Evolutionary conservation across 1,284 basidiomycete genomes (phyloP).

Genomic region (Naganishia sp.): DNA sequence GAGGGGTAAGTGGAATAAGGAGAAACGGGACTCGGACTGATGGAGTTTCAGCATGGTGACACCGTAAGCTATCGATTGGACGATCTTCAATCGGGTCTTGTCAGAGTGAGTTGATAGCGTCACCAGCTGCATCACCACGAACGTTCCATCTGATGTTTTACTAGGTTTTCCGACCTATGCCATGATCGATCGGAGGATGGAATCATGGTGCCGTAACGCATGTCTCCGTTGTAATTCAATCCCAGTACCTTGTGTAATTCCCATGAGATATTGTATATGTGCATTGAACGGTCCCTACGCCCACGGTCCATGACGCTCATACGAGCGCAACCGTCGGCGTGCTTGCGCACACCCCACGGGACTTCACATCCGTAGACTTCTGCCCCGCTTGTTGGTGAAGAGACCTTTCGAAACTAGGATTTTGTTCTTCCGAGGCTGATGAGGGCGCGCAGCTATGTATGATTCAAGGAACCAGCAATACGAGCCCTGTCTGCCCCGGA

Average conservation of each 20-base stretch:
- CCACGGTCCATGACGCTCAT: conserved; percentile 11
- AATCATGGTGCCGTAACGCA: not conserved
- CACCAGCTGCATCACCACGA: not conserved
- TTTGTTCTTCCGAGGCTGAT: conserved; percentile 23
- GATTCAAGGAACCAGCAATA: conserved; percentile 21
- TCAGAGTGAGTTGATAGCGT: conserved; percentile 62
- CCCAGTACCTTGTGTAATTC: conserved; percentile 3
- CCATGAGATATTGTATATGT: conserved; percentile 15
- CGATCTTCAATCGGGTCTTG: conserved; percentile 78
- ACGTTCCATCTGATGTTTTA: conserved; percentile 4
- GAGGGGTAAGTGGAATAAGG: conserved; percentile 41
- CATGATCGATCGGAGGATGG: not conserved
- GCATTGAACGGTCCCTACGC: conserved; percentile 26
- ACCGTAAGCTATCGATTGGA: conserved; percentile 79
- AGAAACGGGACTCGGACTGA: not conserved
- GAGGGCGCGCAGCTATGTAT: conserved; percentile 26
- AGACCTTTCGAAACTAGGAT: conserved; percentile 9
- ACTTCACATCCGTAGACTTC: conserved; percentile 14
- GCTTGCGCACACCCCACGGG: conserved; percentile 27
- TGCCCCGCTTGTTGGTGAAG: conserved; percentile 26
- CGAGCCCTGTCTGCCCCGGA: conserved; percentile 30
- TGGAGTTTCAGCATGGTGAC: conserved; percentile 62
- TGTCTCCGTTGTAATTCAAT: not conserved
- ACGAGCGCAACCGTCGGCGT: conserved; percentile 15
- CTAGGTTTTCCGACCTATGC: conserved; percentile 32